Evolutionary conservation across 495 filamentous ascomycete genomes (phyloP).

Genomic region (Lasiosphaeria hispida): DNA sequence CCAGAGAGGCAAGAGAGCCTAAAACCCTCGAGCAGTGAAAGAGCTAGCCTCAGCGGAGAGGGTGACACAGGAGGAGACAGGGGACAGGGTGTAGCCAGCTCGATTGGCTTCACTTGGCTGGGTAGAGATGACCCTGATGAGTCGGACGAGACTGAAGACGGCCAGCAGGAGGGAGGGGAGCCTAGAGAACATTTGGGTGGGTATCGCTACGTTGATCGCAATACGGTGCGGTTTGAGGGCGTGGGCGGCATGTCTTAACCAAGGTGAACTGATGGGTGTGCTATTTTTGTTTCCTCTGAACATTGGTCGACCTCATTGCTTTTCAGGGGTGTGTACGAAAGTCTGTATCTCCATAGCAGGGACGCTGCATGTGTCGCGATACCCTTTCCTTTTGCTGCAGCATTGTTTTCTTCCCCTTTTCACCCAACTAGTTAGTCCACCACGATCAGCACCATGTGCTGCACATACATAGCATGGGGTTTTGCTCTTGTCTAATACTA

Average conservation of each 20-base stretch:
- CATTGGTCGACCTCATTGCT: not conserved
- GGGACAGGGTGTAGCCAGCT: constrained; percentile 5
- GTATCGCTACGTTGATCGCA: not conserved
- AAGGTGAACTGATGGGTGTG: not conserved
- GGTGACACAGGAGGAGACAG: not conserved
- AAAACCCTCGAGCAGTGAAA: not conserved
- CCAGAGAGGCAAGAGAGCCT: not conserved
- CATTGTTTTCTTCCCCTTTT: not conserved
- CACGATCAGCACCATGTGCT: no score
- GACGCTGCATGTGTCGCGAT: constrained; percentile 17
- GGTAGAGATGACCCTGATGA: not conserved
- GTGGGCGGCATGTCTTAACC: not conserved
- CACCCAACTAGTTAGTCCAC: no score
- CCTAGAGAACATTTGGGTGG: no score
- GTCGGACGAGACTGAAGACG: not conserved
- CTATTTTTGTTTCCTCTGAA: not conserved
- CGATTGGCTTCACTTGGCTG: constrained; percentile 16
- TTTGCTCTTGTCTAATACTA: no score
- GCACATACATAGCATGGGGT: not conserved
- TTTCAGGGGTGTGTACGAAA: constrained; percentile 9
- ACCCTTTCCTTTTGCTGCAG: constrained; percentile 15
- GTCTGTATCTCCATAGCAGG: constrained; percentile 9
- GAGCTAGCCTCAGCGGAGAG: not conserved
- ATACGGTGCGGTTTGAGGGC: not conserved
- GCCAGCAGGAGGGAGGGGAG: not conserved